phyloP scores from a whole-genome alignment of 2,329 filamentous ascomycete species.

The Paraconiothyrium sp. region DNA sequence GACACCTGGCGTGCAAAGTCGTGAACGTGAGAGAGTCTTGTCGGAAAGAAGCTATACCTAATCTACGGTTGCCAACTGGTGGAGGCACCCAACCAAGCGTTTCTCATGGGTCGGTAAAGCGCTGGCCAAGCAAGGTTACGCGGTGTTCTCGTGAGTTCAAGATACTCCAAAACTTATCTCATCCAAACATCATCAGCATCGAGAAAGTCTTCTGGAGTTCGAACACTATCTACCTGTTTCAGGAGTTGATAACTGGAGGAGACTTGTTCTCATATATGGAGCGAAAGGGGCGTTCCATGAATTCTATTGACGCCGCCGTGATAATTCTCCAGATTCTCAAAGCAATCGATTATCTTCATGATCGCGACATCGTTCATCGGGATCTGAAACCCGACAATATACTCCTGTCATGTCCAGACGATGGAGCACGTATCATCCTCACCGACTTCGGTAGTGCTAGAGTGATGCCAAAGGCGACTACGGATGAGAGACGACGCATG shows the following conservation, averaged over 20 bases:
- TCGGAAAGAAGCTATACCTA: constrained; percentile 17
- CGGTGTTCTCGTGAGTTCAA: constrained; percentile 54
- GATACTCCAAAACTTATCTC: constrained; percentile 62
- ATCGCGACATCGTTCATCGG: constrained; percentile 65
- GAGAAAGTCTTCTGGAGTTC: constrained; percentile 65
- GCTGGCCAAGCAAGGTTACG: constrained; percentile 35
- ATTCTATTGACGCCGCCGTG: constrained; percentile 62
- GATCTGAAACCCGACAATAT: constrained; percentile 73
- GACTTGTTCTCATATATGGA: constrained; percentile 69
- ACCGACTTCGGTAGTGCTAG: constrained; percentile 69
- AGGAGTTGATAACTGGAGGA: constrained; percentile 68
- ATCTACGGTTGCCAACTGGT: constrained; percentile 17
- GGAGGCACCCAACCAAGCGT: constrained; percentile 13
- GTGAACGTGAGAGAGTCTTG: constrained; percentile 58
- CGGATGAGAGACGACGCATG: constrained; percentile 55
- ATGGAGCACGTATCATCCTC: constrained; percentile 63
- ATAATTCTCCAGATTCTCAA: constrained; percentile 66
- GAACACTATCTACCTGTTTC: constrained; percentile 67
- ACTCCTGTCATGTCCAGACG: constrained; percentile 63
- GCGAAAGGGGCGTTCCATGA: constrained; percentile 57
- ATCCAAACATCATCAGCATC: constrained; percentile 67
- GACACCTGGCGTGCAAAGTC: constrained; percentile 76
- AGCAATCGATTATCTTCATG: constrained; percentile 67
- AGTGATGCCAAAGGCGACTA: constrained; percentile 37
- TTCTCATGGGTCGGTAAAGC: constrained; percentile 19